These are phyloP conservation scores for Fraxinus sp. DNA, from an alignment of 305 asterid genomes.

Conservation along the genomic window DNA sequence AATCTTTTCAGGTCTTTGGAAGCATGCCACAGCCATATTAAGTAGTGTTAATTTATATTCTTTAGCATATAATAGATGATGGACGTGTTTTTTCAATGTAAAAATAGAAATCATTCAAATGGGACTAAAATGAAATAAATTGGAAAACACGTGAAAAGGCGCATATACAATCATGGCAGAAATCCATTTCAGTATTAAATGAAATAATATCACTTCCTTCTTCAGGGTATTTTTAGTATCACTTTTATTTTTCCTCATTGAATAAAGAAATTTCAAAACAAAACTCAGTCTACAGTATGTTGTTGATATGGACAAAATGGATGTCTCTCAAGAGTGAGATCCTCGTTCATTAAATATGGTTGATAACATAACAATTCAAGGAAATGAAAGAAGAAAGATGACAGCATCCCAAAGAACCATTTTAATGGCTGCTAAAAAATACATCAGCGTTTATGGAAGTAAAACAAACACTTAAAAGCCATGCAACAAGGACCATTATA, in stretches of 20 bases:
- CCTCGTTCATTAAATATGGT: background rate
- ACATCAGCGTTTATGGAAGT: too few relatives aligned
- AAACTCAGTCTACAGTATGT: background rate
- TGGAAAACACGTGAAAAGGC: background rate
- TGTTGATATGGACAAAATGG: background rate
- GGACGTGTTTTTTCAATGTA: background rate
- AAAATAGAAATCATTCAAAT: background rate
- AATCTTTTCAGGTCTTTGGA: background rate
- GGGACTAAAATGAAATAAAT: background rate
- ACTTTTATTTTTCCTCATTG: background rate
- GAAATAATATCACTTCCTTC: too few relatives aligned
- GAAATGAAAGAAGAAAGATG: background rate
- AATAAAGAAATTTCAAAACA: background rate
- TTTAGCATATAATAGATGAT: background rate
- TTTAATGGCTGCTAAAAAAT: background rate
- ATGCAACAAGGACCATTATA: too few relatives aligned
- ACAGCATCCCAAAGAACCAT: background rate
- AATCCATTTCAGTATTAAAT: background rate
- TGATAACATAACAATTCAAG: background rate
- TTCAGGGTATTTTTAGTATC: too few relatives aligned
- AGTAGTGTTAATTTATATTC: background rate
- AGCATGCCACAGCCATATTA: background rate
- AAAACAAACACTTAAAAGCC: too few relatives aligned
- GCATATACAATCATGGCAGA: background rate
- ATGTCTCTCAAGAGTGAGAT: background rate